phyloP scores from a whole-genome alignment of 2,329 filamentous ascomycete species.

The Graphiopsis chlorocephala region DNA sequence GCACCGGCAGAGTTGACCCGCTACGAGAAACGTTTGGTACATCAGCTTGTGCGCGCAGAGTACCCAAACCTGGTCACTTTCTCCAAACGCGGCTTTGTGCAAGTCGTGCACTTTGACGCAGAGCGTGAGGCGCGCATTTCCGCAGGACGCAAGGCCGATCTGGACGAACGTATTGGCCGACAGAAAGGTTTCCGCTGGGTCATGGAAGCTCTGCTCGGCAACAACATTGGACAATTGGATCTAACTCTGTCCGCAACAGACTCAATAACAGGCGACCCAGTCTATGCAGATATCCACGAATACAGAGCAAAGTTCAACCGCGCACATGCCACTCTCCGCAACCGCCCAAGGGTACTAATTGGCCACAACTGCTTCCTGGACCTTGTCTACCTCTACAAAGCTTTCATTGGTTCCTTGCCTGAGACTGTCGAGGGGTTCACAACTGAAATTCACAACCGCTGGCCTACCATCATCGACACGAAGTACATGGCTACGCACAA shows the following conservation, averaged over 20 bases:
- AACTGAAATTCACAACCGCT: slow-evolving; percentile 49
- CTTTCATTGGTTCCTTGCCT: slow-evolving; percentile 60
- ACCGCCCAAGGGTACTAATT: slow-evolving; percentile 52
- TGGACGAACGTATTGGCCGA: slow-evolving; percentile 40
- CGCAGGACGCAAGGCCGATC: slow-evolving; percentile 37
- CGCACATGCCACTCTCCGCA: slow-evolving; percentile 43
- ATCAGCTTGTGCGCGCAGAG: slow-evolving; percentile 64
- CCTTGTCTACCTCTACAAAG: slow-evolving; percentile 61
- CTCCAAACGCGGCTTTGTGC: slow-evolving; percentile 42
- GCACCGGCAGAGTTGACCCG: slow-evolving; percentile 44
- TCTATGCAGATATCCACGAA: slow-evolving; percentile 36
- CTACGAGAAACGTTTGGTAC: slow-evolving; percentile 63
- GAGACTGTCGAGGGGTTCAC: slow-evolving; percentile 54
- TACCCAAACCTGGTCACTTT: slow-evolving; percentile 50
- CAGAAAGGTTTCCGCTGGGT: slow-evolving; percentile 52
- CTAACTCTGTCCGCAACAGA: slow-evolving; percentile 37
- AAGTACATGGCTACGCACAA: slow-evolving; percentile 62
- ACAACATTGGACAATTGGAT: slow-evolving; percentile 38
- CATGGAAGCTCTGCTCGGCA: slow-evolving; percentile 46
- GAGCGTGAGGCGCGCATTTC: slow-evolving; percentile 44
- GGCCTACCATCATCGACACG: slow-evolving; percentile 59
- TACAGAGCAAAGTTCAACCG: slow-evolving; percentile 39
- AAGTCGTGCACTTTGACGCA: slow-evolving; percentile 42
- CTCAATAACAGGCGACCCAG: slow-evolving; percentile 33
- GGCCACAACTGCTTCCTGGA: slow-evolving; percentile 67